phyloP scores from a whole-genome alignment of 306 rosid species.

The Comarum palustre region DNA sequence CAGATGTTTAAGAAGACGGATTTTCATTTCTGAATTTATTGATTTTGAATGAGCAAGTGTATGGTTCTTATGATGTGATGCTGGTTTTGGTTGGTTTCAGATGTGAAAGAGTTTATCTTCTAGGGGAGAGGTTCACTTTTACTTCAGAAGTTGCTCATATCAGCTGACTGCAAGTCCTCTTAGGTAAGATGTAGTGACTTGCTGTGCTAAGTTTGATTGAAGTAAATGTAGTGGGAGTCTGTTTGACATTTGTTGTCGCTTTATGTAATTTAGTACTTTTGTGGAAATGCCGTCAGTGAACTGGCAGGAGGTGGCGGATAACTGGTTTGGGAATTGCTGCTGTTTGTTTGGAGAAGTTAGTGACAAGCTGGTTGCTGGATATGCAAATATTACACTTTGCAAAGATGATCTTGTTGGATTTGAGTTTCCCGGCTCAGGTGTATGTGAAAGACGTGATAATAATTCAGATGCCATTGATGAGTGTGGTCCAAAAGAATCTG shows the following conservation, averaged over 20 bases:
- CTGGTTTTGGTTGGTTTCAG: constrained; percentile 36
- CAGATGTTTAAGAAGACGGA: neutral
- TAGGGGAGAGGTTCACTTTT: constrained; percentile 56
- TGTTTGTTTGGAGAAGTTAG: constrained; percentile 89
- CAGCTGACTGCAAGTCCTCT: constrained; percentile 59
- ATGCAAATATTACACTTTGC: constrained; percentile 61
- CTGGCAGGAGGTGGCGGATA: constrained; percentile 96
- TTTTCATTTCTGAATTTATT: neutral
- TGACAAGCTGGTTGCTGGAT: constrained; percentile 76
- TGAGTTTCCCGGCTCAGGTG: constrained; percentile 35
- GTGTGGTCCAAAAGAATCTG: constrained; percentile 20
- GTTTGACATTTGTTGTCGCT: constrained; percentile 7
- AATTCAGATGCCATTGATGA: constrained; percentile 23
- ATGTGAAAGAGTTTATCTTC: constrained; percentile 45
- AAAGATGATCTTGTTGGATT: constrained; percentile 69
- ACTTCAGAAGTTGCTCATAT: constrained; percentile 63
- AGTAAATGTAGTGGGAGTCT: neutral
- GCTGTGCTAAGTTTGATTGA: constrained; percentile 1
- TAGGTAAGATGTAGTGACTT: constrained; percentile 36
- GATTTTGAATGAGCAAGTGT: neutral
- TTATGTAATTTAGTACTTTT: constrained; percentile 46
- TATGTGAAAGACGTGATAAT: constrained; percentile 23
- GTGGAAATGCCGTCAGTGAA: constrained; percentile 90
- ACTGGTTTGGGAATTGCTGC: constrained; percentile 93
- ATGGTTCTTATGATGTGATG: neutral